A percentile compares a stretch with the other conserved stretches of the same genome.
Conservation (phyloP, 306 rosid species). For the Benincasa hispida region DNA sequence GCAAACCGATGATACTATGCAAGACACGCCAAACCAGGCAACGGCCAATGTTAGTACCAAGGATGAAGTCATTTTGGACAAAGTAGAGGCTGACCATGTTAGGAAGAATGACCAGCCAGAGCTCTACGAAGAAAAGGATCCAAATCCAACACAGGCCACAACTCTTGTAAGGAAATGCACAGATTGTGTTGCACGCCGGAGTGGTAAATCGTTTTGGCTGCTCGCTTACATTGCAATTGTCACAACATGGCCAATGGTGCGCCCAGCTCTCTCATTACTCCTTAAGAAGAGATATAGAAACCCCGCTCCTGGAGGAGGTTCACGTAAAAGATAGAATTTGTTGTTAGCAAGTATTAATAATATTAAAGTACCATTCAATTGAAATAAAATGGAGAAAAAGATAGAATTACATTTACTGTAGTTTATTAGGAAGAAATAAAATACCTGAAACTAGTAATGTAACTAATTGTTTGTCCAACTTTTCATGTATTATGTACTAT, state of each 20-base stretch:
- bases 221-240: constrained; percentile 60
- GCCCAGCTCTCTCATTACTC: constrained; percentile 46
- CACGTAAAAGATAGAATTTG: constrained; percentile 30
- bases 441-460: background rate
- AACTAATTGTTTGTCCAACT: background rate
- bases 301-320: constrained; percentile 36
- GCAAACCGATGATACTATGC: constrained; percentile 18
- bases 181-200: constrained; percentile 35
- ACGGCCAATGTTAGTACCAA: constrained; percentile 10
- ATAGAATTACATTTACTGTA: background rate
- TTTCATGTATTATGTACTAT: background rate
- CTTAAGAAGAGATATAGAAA: constrained; percentile 43
- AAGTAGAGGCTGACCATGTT: constrained; percentile 1
- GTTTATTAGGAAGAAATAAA: background rate
- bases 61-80: constrained; percentile 15
- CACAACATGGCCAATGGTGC: constrained; percentile 80
- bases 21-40: constrained; percentile 25
- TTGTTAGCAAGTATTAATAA: background rate
- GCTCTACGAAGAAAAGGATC: background rate
- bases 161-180: constrained; percentile 36
- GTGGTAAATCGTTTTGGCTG: constrained; percentile 55
- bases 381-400: background rate
- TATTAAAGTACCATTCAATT: background rate
- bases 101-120: constrained; percentile 7
- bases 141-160: constrained; percentile 7